A percentile compares a stretch with the other conserved stretches of the same genome.
Evolutionary conservation across 2,329 filamentous ascomycete species (phyloP).

Genomic region (Colletotrichum sp.): DNA sequence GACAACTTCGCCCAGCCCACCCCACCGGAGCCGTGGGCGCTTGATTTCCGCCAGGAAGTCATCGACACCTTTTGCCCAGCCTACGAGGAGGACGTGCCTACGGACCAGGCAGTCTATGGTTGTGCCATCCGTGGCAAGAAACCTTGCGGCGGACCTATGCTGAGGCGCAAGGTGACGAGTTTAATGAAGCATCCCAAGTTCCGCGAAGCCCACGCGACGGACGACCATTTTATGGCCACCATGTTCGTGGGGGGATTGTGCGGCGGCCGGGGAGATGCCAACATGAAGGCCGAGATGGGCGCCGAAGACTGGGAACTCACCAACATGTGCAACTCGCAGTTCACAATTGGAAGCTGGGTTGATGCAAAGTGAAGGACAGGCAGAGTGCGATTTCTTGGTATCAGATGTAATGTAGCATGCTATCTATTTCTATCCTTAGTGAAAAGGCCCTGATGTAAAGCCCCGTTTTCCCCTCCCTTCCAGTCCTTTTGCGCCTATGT

Average conservation of each 20-base stretch:
- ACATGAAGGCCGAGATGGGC: conserved; percentile 44
- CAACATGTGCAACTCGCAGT: conserved; percentile 69
- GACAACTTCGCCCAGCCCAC: conserved; percentile 67
- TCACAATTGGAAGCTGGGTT: conserved; percentile 51
- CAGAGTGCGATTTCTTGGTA: conserved; percentile 5
- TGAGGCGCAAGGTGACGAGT: conserved; percentile 61
- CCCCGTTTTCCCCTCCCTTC: neutral
- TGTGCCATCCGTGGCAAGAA: conserved; percentile 10
- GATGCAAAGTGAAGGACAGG: neutral
- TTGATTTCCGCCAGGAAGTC: conserved; percentile 70
- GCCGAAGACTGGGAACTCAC: conserved; percentile 71
- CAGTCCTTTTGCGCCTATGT: neutral
- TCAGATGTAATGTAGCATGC: neutral
- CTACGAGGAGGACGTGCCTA: conserved; percentile 56
- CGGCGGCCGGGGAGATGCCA: conserved; percentile 52
- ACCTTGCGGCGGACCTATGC: conserved; percentile 49
- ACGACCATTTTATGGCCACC: conserved; percentile 73
- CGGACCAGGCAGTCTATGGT: conserved; percentile 3
- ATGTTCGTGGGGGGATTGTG: conserved; percentile 66
- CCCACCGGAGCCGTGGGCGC: conserved; percentile 63
- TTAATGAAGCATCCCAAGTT: conserved; percentile 73
- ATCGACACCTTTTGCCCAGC: conserved; percentile 16
- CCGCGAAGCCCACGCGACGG: conserved; percentile 70
- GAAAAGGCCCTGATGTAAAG: neutral
- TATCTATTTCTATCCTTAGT: neutral